Evolutionary conservation across 495 filamentous ascomycete genomes (phyloP).

Genomic region (Penicillium pulvis): DNA sequence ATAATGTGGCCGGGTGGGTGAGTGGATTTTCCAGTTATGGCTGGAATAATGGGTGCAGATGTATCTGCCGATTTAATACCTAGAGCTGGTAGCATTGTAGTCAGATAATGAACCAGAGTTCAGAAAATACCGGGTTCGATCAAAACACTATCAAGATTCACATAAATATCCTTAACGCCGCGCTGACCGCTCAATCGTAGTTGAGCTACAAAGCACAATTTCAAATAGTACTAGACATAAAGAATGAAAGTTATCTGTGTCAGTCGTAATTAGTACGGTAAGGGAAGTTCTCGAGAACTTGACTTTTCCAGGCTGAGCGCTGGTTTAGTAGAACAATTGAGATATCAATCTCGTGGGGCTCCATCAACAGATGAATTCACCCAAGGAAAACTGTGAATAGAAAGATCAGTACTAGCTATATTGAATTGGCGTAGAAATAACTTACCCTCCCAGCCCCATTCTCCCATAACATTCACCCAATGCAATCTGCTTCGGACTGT

Average conservation of each 20-base stretch:
- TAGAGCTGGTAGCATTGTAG: conserved; percentile 14
- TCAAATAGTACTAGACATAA: conserved; percentile 4
- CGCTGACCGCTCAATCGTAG: conserved; percentile 9
- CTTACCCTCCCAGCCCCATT: conserved; percentile 79
- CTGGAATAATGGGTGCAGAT: background rate
- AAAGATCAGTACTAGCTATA: background rate
- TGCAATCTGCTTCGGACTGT: conserved; percentile 70
- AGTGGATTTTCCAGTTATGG: background rate
- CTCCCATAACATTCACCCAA: conserved; percentile 80
- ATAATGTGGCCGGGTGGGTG: background rate
- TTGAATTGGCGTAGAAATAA: background rate
- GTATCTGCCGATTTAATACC: conserved; percentile 10
- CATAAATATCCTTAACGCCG: conserved; percentile 16
- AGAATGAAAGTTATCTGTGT: conserved; percentile 11
- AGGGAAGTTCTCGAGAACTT: background rate
- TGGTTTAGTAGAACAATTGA: background rate
- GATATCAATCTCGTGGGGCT: background rate
- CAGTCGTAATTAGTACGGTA: conserved; percentile 16
- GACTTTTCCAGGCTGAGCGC: conserved; percentile 10
- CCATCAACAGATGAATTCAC: background rate
- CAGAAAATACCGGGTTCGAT: conserved; percentile 10
- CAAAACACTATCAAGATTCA: conserved; percentile 16
- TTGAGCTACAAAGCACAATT: conserved; percentile 14
- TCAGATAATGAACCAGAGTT: conserved; percentile 9
- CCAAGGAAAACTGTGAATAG: conserved; percentile 16